A percentile compares a stretch with the other conserved stretches of the same genome.
These are phyloP conservation scores for Phenoliferia sp. DNA, from an alignment of 1,284 basidiomycete species.

Conservation along the genomic window DNA sequence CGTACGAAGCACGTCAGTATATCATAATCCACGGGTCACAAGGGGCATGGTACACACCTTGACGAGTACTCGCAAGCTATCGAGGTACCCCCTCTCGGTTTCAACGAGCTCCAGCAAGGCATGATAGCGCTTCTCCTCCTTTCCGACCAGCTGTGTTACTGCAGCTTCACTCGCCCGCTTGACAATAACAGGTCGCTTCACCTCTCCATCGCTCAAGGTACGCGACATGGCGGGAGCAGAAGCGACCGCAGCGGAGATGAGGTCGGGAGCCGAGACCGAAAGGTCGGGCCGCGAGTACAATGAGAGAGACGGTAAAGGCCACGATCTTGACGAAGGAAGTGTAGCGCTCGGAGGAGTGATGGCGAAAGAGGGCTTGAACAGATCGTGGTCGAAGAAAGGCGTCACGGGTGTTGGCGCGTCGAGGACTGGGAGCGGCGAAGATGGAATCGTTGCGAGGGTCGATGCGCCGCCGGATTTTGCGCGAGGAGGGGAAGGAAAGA, in stretches of 20 bases:
- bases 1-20: neutral
- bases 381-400: slow-evolving; percentile 35
- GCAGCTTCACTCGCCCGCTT: neutral
- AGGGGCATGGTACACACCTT: slow-evolving; percentile 51
- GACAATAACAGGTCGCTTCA: neutral
- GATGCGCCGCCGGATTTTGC: neutral
- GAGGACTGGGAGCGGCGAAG: slow-evolving; percentile 40
- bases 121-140: slow-evolving; percentile 47
- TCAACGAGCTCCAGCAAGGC: slow-evolving; percentile 72
- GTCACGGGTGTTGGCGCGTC: slow-evolving; percentile 37
- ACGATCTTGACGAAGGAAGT: slow-evolving; percentile 11
- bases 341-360: neutral
- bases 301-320: slow-evolving; percentile 24
- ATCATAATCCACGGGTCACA: slow-evolving; percentile 36
- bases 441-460: slow-evolving; percentile 35
- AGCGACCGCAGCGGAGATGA: neutral
- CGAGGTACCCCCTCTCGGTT: slow-evolving; percentile 74
- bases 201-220: neutral
- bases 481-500: neutral
- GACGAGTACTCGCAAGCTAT: slow-evolving; percentile 69
- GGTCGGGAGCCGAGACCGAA: neutral
- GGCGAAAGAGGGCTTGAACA: slow-evolving; percentile 15
- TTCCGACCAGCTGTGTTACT: neutral
- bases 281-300: neutral
- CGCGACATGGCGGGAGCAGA: neutral